Conservation (phyloP, 306 rosid genomes). For the Rosa rugosa region DNA sequence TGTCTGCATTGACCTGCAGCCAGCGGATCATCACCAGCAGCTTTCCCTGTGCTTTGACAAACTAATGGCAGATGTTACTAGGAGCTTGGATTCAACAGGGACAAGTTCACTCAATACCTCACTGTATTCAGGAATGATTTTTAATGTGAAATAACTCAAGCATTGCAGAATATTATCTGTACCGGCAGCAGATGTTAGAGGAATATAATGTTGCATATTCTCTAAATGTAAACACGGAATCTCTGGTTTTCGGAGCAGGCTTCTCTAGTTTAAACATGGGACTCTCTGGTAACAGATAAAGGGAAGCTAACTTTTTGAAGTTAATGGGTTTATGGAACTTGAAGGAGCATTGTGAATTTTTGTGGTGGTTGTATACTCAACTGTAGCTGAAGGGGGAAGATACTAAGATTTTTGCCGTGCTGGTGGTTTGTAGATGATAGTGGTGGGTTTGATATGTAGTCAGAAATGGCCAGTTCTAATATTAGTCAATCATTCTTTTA, state of each 20-base stretch:
- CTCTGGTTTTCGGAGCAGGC: conserved; percentile 2
- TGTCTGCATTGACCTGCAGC: conserved; percentile 34
- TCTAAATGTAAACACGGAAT: neutral
- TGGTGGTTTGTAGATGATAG: conserved; percentile 29
- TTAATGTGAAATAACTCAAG: conserved; percentile 39
- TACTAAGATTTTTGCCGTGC: neutral
- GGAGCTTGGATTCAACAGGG: conserved; percentile 62
- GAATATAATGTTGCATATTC: neutral
- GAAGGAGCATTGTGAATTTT: conserved; percentile 3
- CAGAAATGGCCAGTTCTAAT: conserved; percentile 20
- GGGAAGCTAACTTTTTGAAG: conserved; percentile 8
- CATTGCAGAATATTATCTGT: conserved; percentile 6
- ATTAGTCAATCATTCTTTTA: conserved; percentile 31
- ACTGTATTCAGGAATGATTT: conserved; percentile 58
- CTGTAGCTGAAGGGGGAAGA: conserved; percentile 14
- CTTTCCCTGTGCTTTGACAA: conserved; percentile 57
- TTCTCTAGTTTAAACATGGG: neutral
- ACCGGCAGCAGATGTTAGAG: neutral
- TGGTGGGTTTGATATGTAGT: conserved; percentile 32
- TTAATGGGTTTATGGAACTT: conserved; percentile 15
- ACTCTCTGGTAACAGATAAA: conserved; percentile 5
- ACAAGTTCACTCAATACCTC: conserved; percentile 61
- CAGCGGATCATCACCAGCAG: conserved; percentile 54
- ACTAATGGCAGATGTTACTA: conserved; percentile 59
- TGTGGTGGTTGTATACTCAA: conserved; percentile 22